phyloP scores from a whole-genome alignment of 495 filamentous ascomycete genomes.

The Aspergillus bridgeri region DNA sequence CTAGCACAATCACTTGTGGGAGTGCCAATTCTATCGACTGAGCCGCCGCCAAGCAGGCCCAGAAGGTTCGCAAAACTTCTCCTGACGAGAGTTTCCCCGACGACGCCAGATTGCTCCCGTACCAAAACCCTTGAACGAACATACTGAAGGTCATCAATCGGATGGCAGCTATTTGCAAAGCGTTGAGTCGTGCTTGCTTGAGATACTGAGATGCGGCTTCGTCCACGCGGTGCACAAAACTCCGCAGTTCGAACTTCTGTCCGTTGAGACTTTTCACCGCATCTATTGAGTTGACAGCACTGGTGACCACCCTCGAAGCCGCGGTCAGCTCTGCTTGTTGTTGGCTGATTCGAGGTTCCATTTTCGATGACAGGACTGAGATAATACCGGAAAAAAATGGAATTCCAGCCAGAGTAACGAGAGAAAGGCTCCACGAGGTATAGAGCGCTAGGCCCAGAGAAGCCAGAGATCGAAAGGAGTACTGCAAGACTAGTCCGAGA shows the following conservation, averaged over 20 bases:
- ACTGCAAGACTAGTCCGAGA: slow-evolving; percentile 64
- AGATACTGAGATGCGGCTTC: slow-evolving; percentile 62
- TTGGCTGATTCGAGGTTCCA: slow-evolving; percentile 61
- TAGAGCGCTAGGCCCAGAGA: slow-evolving; percentile 69
- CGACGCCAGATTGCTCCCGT: slow-evolving; percentile 65
- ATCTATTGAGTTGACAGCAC: slow-evolving; percentile 70
- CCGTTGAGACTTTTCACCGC: slow-evolving; percentile 87
- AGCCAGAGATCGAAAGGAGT: slow-evolving; percentile 55
- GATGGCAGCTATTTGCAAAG: slow-evolving; percentile 66
- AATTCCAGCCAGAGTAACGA: slow-evolving; percentile 75
- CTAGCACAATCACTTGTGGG: slow-evolving; percentile 69
- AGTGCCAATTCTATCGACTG: slow-evolving; percentile 70
- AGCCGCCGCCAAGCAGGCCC: slow-evolving; percentile 70
- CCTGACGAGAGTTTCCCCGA: slow-evolving; percentile 56
- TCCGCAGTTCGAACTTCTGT: slow-evolving; percentile 62
- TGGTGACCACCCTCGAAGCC: slow-evolving; percentile 70
- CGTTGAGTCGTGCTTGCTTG: slow-evolving; percentile 62
- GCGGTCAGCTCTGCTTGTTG: slow-evolving; percentile 66
- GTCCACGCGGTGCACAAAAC: slow-evolving; percentile 57
- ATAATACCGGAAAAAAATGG: slow-evolving; percentile 63
- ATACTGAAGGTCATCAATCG: slow-evolving; percentile 72
- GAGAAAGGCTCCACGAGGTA: slow-evolving; percentile 78
- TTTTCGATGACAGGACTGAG: slow-evolving; percentile 51
- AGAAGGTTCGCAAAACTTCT: slow-evolving; percentile 79
- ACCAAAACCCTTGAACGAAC: slow-evolving; percentile 93